Base-by-base conservation (phyloP, 1,284 basidiomycete genomes). In the Athelia psychrophila region DNA sequence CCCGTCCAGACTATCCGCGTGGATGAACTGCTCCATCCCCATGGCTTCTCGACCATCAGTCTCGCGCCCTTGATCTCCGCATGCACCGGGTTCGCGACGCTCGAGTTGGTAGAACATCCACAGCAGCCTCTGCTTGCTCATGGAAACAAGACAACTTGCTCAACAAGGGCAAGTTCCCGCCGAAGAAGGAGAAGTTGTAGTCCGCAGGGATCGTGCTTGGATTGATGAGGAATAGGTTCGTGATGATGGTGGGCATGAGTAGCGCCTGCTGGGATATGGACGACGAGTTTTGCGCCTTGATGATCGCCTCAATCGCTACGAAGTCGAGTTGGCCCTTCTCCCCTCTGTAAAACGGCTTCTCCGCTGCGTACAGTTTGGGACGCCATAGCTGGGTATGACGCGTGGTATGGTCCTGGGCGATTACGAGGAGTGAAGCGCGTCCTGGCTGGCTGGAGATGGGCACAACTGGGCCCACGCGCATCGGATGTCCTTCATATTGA, bases 401-500 rank as follows among this genome's bases (percentile, higher is more conserved):
- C 36, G 47, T 16, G 60, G 42, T 20, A 74, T 51, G 8, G 55
- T 46, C 2, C 46, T 42, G 16, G 55, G 58, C 22, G 73, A 48
- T 20, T 61, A 56, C 22, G 51, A 50, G 2, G 60, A 23, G 20
- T 62, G 55, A 4, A 68, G 49, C 1, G 58, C 50, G 22, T 60
- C 54, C 2, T 52, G 40, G 38, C 44, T 48, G 56, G 15, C 58
- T 52, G 25, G 62, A 62, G 9, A 76, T 58, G 51, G 73, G 71
- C 2, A 70, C 74, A 51, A 72, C 72, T 8, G 65, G 56, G 2
- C 62, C 60, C 15, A 58, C 33, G n/a, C 70, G 69, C 22, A 74
- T 52, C 15, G 80, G 53, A 80, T 79, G 45, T 85, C 83, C 8
- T 62, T 52, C 16, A 86, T 74, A 25, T 74, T 77, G 1, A 66